Conservation (phyloP, 2,329 filamentous ascomycete genomes). For the Pestalotiopsis sp. region DNA sequence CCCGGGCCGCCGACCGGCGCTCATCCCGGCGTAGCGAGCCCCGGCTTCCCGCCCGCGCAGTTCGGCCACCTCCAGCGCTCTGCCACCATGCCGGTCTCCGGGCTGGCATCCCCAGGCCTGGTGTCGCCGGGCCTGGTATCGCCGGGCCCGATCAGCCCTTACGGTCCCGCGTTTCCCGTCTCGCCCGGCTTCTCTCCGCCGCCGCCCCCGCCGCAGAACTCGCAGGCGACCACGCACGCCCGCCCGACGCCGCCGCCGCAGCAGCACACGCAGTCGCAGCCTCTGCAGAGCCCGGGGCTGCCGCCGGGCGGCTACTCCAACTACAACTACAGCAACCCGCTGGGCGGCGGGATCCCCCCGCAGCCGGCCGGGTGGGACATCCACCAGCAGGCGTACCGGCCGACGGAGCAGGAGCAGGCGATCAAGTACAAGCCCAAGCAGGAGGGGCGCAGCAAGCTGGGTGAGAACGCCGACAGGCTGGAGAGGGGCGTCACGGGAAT, state of each 20-base stretch:
- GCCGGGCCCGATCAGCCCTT: conserved; percentile 43
- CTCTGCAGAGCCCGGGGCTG: conserved; percentile 36
- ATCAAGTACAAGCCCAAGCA: conserved; percentile 44
- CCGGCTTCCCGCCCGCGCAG: conserved; percentile 41
- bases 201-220: conserved; percentile 28
- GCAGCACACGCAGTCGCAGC: conserved; percentile 27
- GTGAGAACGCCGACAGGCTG: conserved; percentile 66
- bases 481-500: conserved; percentile 73
- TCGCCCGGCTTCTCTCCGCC: conserved; percentile 46
- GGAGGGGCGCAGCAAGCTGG: conserved; percentile 53
- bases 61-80: conserved; percentile 48
- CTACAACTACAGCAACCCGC: conserved; percentile 43
- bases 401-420: conserved; percentile 62
- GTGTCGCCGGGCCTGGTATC: conserved; percentile 40
- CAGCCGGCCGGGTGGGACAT: conserved; percentile 52
- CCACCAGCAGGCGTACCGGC: conserved; percentile 72
- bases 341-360: conserved; percentile 16
- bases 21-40: conserved; percentile 35
- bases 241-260: conserved; percentile 14
- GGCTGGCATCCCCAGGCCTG: conserved; percentile 31
- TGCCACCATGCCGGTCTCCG: conserved; percentile 48
- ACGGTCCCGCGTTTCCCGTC: conserved; percentile 46
- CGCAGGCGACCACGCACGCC: neutral
- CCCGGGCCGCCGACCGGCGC: conserved; percentile 19
- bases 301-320: conserved; percentile 58